Evolutionary conservation across 768 basidiomycete genomes (phyloP).

Genomic region (Leccinum variicolor): DNA sequence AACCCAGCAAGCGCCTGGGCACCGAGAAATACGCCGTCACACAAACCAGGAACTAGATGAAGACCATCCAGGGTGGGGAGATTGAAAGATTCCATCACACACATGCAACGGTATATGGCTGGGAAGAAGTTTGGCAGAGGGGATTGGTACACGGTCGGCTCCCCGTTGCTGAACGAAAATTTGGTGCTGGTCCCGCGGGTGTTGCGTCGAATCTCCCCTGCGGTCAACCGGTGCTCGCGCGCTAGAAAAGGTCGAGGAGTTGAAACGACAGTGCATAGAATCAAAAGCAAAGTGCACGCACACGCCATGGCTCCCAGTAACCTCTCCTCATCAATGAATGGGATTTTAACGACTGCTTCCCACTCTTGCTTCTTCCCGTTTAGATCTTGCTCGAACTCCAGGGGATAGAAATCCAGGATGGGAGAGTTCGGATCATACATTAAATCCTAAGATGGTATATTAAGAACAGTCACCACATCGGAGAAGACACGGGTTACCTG

Average conservation of each 20-base stretch:
- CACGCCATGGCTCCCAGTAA: constrained; percentile 81
- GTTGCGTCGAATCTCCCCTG: constrained; percentile 77
- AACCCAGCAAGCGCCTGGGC: constrained; percentile 89
- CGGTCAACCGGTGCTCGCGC: constrained; percentile 71
- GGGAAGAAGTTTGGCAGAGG: constrained; percentile 97
- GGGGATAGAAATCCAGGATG: constrained; percentile 93
- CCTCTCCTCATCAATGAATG: constrained; percentile 85
- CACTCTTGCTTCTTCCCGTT: constrained; percentile 99
- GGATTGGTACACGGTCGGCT: constrained; percentile 77
- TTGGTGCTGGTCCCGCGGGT: constrained; percentile 73
- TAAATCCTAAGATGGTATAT: constrained; percentile 56
- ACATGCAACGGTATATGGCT: constrained; percentile 73
- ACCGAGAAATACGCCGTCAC: constrained; percentile 86
- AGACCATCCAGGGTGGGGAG: constrained; percentile 84
- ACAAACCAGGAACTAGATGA: constrained; percentile 80
- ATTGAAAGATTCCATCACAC: constrained; percentile 78
- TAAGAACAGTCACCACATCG: background rate
- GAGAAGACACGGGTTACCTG: constrained; percentile 44
- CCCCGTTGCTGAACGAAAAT: constrained; percentile 65
- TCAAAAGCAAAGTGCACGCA: constrained; percentile 25
- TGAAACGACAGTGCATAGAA: background rate
- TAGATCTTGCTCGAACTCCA: constrained; percentile 86
- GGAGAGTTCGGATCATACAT: constrained; percentile 84
- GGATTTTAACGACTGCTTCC: constrained; percentile 99
- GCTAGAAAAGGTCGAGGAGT: constrained; percentile 38